phyloP scores from a whole-genome alignment of 805 yeast species.

The Hanseniaspora occidentalis region DNA sequence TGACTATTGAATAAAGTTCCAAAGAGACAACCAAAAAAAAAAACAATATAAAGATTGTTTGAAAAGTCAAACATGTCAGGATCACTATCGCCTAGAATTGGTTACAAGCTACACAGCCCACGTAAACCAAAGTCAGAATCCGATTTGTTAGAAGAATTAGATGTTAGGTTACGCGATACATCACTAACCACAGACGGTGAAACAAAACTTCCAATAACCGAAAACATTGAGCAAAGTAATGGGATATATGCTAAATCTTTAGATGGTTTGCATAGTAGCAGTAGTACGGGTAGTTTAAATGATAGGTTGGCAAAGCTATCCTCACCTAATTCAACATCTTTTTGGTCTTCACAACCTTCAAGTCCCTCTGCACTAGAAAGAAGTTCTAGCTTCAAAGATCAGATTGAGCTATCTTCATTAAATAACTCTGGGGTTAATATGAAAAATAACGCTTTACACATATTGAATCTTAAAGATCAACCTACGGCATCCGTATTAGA shows the following conservation, averaged over 20 bases:
- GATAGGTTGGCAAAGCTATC: neutral
- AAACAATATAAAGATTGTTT: too few species aligned
- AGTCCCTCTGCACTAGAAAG: neutral
- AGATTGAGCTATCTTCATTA: too few species aligned
- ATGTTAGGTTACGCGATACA: conserved; percentile 14
- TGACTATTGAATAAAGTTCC: too few species aligned
- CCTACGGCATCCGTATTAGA: neutral
- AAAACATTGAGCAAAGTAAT: too few species aligned
- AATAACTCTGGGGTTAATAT: too few species aligned
- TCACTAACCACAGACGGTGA: neutral
- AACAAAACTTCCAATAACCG: neutral
- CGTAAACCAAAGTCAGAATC: conserved; percentile 8
- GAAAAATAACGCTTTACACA: neutral
- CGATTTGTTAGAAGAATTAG: conserved; percentile 15
- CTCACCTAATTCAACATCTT: neutral
- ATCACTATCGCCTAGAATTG: neutral
- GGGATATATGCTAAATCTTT: too few species aligned
- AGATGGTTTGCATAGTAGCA: neutral
- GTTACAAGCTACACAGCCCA: too few species aligned
- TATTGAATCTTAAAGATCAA: neutral
- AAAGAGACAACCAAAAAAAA: too few species aligned
- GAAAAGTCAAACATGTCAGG: too few species aligned
- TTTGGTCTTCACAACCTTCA: neutral
- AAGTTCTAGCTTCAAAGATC: neutral
- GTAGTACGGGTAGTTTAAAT: neutral